These are phyloP conservation scores for Chamaenerion angustifolium DNA, from an alignment of 345 rosid species.

Conservation along the genomic window DNA sequence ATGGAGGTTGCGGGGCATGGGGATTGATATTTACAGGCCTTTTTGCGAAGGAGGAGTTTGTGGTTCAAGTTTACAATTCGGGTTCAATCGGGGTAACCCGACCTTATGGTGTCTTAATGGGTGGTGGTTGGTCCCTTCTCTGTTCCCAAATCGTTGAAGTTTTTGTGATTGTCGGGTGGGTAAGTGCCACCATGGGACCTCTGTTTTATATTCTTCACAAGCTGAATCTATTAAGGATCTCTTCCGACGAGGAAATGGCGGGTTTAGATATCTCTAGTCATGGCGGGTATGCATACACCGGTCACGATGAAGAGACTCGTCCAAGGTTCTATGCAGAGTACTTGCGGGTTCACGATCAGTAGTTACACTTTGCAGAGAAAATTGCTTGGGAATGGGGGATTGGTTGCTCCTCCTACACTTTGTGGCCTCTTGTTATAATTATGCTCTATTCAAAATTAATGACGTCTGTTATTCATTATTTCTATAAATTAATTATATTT, in stretches of 20 bases:
- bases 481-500: too few species aligned
- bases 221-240: constrained; percentile 32
- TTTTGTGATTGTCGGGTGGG: constrained; percentile 31
- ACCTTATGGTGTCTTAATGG: constrained; percentile 40
- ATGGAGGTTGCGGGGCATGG: constrained; percentile 61
- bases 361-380: neutral
- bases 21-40: constrained; percentile 45
- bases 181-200: constrained; percentile 43
- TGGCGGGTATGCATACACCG: constrained; percentile 37
- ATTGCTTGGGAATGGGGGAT: too few species aligned
- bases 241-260: constrained; percentile 35
- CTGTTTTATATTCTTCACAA: constrained; percentile 33
- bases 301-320: constrained; percentile 22
- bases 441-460: too few species aligned
- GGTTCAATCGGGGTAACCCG: constrained; percentile 24
- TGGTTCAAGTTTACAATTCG: constrained; percentile 35
- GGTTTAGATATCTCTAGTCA: constrained; percentile 50
- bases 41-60: constrained; percentile 49
- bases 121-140: constrained; percentile 49
- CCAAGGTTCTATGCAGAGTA: constrained; percentile 26
- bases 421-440: too few species aligned
- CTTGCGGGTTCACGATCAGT: constrained; percentile 16
- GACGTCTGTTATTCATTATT: too few species aligned
- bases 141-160: constrained; percentile 33
- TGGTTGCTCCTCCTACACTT: too few species aligned